These are phyloP conservation scores for Botryotinia narcissicola DNA, from an alignment of 2,329 filamentous ascomycete genomes.

Conservation along the genomic window DNA sequence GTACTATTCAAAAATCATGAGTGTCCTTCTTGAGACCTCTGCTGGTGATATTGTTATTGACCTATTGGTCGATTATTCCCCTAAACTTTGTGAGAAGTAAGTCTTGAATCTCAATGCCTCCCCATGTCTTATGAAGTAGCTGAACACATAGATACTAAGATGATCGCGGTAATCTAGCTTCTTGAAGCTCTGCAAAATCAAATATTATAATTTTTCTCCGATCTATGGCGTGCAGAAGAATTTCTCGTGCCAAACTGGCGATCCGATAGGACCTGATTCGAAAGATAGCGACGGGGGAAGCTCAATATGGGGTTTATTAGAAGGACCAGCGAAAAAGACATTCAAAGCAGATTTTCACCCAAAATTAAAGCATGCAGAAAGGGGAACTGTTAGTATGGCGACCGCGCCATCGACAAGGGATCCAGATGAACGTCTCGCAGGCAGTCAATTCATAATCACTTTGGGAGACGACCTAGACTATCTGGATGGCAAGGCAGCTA, in stretches of 20 bases:
- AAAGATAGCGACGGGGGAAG: constrained; percentile 85
- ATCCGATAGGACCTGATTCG: constrained; percentile 84
- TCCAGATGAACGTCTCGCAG: constrained; percentile 77
- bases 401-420: constrained; percentile 74
- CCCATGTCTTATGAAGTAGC: constrained; percentile 39
- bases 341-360: constrained; percentile 83
- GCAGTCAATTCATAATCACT: constrained; percentile 91
- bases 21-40: constrained; percentile 89
- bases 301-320: constrained; percentile 85
- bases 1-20: constrained; percentile 58
- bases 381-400: constrained; percentile 97
- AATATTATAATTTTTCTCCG: constrained; percentile 98
- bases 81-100: constrained; percentile 93
- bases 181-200: constrained; percentile 96
- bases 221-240: constrained; percentile 89
- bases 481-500: constrained; percentile 87
- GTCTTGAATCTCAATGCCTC: constrained; percentile 40
- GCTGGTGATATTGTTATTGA: constrained; percentile 94
- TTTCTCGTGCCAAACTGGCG: constrained; percentile 95
- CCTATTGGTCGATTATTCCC: constrained; percentile 82
- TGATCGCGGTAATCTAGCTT: constrained; percentile 61
- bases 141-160: constrained; percentile 56
- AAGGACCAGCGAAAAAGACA: constrained; percentile 67
- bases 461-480: constrained; percentile 86
- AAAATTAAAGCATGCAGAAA: constrained; percentile 83